Percentiles rank a stretch among this genome's conserved stretches.
These are phyloP conservation scores for Guillardia theta DNA, from an alignment of 78 protist species.

Conservation along the genomic window DNA sequence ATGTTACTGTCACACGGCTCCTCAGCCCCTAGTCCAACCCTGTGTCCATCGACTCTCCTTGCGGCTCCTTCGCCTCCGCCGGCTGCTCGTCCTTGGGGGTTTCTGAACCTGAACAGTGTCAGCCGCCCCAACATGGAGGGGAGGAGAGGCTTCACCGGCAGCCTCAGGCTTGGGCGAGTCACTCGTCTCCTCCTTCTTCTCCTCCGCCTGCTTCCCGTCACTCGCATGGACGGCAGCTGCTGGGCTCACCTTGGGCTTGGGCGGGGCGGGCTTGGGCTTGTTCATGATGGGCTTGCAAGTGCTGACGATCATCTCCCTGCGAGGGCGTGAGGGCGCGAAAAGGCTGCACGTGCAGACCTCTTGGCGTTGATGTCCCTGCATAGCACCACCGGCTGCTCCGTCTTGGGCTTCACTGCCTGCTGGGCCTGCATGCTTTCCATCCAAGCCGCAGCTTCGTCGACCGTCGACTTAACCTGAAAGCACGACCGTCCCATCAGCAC, in stretches of 20 bases:
- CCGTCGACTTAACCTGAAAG: background rate
- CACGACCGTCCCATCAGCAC: too few relatives aligned
- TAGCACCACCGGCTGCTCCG: background rate
- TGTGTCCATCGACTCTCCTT: too few relatives aligned
- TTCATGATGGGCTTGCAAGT: background rate
- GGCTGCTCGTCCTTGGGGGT: too few relatives aligned
- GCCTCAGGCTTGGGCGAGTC: too few relatives aligned
- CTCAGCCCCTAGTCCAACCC: too few relatives aligned
- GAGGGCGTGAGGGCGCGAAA: background rate
- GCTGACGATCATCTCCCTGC: background rate
- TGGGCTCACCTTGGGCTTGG: background rate
- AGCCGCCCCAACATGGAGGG: too few relatives aligned
- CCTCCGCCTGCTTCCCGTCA: too few relatives aligned
- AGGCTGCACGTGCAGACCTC: background rate
- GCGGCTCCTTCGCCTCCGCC: too few relatives aligned
- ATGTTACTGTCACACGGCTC: too few relatives aligned
- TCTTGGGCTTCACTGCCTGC: background rate
- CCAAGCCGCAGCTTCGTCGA: background rate
- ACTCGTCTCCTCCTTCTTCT: too few relatives aligned
- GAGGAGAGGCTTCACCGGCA: too few relatives aligned
- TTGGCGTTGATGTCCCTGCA: background rate
- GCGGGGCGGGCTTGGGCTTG: constrained; percentile 21
- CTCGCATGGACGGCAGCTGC: background rate
- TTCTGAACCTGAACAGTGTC: too few relatives aligned
- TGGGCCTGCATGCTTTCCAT: background rate